A percentile compares a stretch with the other conserved stretches of the same genome.
phyloP scores from a whole-genome alignment of 1,139 yeast genomes.

The Oligophagozyma castellii region DNA sequence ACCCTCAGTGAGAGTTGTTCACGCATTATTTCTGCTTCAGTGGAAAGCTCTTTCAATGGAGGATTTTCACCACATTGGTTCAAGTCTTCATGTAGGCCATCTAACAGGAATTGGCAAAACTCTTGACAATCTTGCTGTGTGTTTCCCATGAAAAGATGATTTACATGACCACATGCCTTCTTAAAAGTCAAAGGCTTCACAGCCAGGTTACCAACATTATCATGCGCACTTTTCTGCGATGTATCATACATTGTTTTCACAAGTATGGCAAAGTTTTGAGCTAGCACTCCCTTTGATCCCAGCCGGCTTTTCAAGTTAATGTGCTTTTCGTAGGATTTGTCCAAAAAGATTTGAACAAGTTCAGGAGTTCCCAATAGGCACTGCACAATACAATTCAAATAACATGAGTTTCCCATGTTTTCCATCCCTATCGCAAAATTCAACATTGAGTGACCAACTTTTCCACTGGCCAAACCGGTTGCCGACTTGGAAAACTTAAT shows the following conservation, averaged over 20 bases:
- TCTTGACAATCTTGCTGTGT: constrained; percentile 95
- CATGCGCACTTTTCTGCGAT: constrained; percentile 7
- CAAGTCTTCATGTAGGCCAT: constrained; percentile 79
- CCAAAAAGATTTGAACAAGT: constrained; percentile 32
- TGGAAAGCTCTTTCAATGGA: constrained; percentile 45
- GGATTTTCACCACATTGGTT: constrained; percentile 50
- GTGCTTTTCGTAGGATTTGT: constrained; percentile 47
- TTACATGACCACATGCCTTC: constrained; percentile 49
- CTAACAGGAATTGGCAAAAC: constrained; percentile 70
- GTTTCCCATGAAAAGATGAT: constrained; percentile 57
- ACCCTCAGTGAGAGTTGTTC: constrained; percentile 66
- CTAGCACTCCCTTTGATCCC: constrained; percentile 74
- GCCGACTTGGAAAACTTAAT: not conserved
- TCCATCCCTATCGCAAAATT: constrained; percentile 42
- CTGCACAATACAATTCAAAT: constrained; percentile 84
- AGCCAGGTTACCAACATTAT: constrained; percentile 28
- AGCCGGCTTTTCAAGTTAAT: constrained; percentile 59
- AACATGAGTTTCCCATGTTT: constrained; percentile 83
- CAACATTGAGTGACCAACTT: constrained; percentile 7
- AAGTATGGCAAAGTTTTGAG: constrained; percentile 54
- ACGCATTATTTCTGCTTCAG: constrained; percentile 60
- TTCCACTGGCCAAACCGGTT: constrained; percentile 6
- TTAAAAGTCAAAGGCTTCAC: constrained; percentile 45
- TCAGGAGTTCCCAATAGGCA: constrained; percentile 46
- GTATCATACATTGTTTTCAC: constrained; percentile 43